A percentile compares a stretch with the other conserved stretches of the same genome.
These are phyloP conservation scores for Musa schizocarpa DNA, from an alignment of 176 grass and related monocot species.

Conservation along the genomic window DNA sequence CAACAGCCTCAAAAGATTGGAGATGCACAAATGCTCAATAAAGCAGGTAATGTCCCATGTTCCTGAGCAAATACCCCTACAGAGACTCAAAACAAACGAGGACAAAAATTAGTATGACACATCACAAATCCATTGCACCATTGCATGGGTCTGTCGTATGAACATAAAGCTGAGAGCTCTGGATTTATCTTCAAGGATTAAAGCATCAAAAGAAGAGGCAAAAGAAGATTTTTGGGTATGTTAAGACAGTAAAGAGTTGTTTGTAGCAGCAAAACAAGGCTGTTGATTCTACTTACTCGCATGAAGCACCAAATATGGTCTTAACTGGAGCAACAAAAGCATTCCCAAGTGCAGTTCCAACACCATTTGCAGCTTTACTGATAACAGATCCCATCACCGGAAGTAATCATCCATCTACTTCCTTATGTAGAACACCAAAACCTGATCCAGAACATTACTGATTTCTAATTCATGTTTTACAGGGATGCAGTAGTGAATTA, in stretches of 20 bases:
- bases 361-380: conserved; percentile 11
- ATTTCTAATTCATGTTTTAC: no score
- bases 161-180: no score
- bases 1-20: conserved; percentile 36
- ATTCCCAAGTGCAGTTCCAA: conserved; percentile 10
- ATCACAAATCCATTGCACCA: no score
- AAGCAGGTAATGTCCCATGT: conserved; percentile 55
- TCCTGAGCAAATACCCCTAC: conserved; percentile 44
- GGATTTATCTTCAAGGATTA: no score
- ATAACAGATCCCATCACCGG: conserved; percentile 1
- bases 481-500: no score
- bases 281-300: conserved; percentile 6
- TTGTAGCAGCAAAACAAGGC: not conserved
- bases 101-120: not conserved
- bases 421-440: not conserved
- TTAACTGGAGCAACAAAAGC: conserved; percentile 9
- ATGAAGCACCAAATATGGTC: conserved; percentile 12
- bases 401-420: not conserved
- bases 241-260: not conserved
- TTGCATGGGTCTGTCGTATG: no score
- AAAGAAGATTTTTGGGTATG: not conserved
- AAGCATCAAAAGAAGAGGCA: not conserved
- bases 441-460: not conserved
- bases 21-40: conserved; percentile 44
- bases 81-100: not conserved